Evolutionary conservation across 305 asterid genomes (phyloP).

Genomic region (Fraxinus ornus): DNA sequence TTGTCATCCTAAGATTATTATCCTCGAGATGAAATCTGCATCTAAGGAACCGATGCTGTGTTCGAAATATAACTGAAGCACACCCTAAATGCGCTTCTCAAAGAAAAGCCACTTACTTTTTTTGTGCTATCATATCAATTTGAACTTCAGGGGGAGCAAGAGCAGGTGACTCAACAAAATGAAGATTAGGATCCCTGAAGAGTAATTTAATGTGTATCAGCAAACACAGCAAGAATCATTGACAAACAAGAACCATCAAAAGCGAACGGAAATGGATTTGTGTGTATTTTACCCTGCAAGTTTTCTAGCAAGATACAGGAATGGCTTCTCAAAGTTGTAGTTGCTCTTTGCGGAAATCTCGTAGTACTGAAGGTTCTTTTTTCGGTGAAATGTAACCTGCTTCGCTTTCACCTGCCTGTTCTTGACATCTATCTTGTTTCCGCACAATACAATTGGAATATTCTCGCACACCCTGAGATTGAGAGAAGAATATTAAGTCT

Average conservation of each 20-base stretch:
- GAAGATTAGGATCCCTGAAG: neutral
- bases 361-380: neutral
- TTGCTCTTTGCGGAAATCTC: neutral
- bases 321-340: neutral
- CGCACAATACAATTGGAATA: neutral
- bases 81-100: neutral
- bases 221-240: neutral
- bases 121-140: neutral
- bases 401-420: neutral
- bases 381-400: neutral
- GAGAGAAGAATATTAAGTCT: neutral
- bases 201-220: neutral
- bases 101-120: neutral
- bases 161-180: neutral
- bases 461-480: neutral
- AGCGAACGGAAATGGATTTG: neutral
- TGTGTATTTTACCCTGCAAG: neutral
- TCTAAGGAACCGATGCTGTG: neutral
- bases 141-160: neutral
- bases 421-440: neutral
- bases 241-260: neutral
- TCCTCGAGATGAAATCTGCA: neutral
- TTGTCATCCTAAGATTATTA: neutral
- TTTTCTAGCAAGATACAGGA: neutral
- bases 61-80: neutral